A percentile compares a stretch with the other conserved stretches of the same genome.
phyloP scores from a whole-genome alignment of 768 basidiomycete genomes.

The Galerina sulciceps region DNA sequence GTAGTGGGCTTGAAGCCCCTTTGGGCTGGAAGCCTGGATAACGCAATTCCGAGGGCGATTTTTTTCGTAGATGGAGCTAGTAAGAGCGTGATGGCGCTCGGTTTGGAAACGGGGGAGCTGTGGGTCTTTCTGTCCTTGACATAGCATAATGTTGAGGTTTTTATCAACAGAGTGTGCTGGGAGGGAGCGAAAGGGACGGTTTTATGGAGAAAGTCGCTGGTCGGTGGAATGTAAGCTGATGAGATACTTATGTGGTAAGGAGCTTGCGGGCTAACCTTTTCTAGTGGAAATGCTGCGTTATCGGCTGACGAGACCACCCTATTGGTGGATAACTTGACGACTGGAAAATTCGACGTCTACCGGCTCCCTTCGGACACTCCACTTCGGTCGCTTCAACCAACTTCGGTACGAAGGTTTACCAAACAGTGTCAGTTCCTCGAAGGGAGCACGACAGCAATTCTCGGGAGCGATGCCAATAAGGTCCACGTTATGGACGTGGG shows the following conservation, averaged over 20 bases:
- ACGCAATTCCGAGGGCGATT: constrained; percentile 1
- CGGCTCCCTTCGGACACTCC: neutral
- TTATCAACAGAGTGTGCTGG: neutral
- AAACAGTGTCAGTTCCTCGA: constrained; percentile 10
- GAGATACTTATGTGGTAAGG: neutral
- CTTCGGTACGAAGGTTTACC: neutral
- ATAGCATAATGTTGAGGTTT: neutral
- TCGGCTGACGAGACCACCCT: constrained; percentile 1
- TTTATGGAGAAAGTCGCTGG: constrained; percentile 5
- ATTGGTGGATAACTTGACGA: constrained; percentile 4
- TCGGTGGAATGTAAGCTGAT: constrained; percentile 4
- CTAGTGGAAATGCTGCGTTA: constrained; percentile 8
- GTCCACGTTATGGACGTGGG: neutral
- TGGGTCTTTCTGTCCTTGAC: neutral
- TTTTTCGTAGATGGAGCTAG: constrained; percentile 3
- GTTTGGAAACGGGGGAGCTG: constrained; percentile 7
- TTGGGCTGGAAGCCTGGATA: neutral
- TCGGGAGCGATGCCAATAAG: constrained; percentile 2
- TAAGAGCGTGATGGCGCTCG: neutral
- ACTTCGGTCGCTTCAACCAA: neutral
- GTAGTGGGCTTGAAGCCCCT: neutral
- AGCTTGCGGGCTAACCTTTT: neutral
- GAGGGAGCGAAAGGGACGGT: neutral
- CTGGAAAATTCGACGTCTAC: constrained; percentile 6
- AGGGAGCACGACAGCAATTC: neutral